Percentiles rank a stretch among this genome's conserved stretches.
Conservation (phyloP, 2,329 filamentous ascomycete species). For the Aspergillus clavatus region DNA sequence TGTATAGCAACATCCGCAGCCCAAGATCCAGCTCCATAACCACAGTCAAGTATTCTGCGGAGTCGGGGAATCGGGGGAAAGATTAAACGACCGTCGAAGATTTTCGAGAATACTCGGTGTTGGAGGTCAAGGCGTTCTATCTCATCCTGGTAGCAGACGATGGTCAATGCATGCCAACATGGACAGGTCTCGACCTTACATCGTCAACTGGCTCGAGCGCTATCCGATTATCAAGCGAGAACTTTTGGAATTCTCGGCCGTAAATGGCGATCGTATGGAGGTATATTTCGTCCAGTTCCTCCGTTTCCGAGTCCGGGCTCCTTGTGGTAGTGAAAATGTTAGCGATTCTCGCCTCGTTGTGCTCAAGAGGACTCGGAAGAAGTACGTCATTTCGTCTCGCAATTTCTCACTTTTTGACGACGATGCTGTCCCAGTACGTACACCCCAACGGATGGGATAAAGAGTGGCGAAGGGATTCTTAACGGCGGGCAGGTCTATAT, state of each 20-base stretch:
- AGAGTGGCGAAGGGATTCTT: slow-evolving; percentile 8
- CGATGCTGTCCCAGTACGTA: background rate
- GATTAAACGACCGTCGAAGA: slow-evolving; percentile 64
- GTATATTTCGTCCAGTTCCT: slow-evolving; percentile 53
- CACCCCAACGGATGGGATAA: background rate
- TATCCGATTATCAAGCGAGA: slow-evolving; percentile 59
- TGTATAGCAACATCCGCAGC: slow-evolving; percentile 62
- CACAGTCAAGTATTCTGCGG: slow-evolving; percentile 64
- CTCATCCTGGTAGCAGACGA: slow-evolving; percentile 54
- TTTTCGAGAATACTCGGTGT: slow-evolving; percentile 57
- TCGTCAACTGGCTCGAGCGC: slow-evolving; percentile 69
- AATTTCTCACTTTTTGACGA: background rate
- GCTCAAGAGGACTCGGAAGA: slow-evolving; percentile 7
- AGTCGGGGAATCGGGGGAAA: slow-evolving; percentile 62
- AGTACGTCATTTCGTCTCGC: slow-evolving; percentile 29
- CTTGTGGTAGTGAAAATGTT: slow-evolving; percentile 29
- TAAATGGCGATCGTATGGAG: slow-evolving; percentile 57
- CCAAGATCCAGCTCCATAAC: slow-evolving; percentile 68
- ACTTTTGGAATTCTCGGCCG: slow-evolving; percentile 63
- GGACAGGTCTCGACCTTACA: slow-evolving; percentile 41
- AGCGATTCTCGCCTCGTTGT: slow-evolving; percentile 17
- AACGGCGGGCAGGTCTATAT: slow-evolving; percentile 6
- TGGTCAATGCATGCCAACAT: background rate
- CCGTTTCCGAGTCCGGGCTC: slow-evolving; percentile 44
- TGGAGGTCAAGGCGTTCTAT: slow-evolving; percentile 59